phyloP scores from a whole-genome alignment of 345 rosid genomes.

The Populus tremula region DNA sequence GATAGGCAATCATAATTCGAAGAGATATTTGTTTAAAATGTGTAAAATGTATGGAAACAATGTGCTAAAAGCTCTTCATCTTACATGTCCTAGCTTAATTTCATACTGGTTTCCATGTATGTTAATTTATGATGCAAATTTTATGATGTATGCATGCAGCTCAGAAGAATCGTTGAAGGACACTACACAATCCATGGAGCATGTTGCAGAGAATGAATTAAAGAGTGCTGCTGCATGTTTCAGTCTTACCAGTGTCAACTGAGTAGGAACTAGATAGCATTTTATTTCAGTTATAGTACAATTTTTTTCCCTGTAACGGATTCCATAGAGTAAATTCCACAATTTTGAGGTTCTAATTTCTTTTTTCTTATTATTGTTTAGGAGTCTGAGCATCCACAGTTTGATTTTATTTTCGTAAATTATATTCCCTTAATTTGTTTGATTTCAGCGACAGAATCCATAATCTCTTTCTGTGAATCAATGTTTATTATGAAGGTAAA shows the following conservation, averaged over 20 bases:
- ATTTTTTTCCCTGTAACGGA: not conserved
- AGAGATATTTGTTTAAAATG: not conserved
- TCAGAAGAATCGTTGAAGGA: conserved; percentile 64
- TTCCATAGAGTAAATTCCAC: conserved; percentile 3
- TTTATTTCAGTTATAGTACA: not conserved
- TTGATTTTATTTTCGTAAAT: not conserved
- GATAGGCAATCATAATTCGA: not conserved
- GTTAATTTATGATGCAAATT: not conserved
- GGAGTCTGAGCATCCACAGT: not conserved
- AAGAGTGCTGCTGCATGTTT: conserved; percentile 87
- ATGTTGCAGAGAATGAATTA: conserved; percentile 62
- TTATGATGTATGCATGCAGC: conserved; percentile 32
- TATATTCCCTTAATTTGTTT: not conserved
- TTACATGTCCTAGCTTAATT: not conserved
- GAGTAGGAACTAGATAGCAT: conserved; percentile 16
- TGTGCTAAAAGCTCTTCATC: not conserved
- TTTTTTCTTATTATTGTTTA: not conserved
- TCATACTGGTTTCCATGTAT: not conserved
- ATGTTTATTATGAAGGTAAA: not conserved
- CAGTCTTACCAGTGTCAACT: conserved; percentile 73
- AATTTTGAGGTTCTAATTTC: not conserved
- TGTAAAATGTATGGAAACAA: not conserved
- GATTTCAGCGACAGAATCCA: not conserved
- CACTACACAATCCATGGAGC: conserved; percentile 43
- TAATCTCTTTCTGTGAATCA: not conserved